A percentile compares a stretch with the other conserved stretches of the same genome.
phyloP scores from a whole-genome alignment of 2,329 filamentous ascomycete species.

The Claviceps arundinis region DNA sequence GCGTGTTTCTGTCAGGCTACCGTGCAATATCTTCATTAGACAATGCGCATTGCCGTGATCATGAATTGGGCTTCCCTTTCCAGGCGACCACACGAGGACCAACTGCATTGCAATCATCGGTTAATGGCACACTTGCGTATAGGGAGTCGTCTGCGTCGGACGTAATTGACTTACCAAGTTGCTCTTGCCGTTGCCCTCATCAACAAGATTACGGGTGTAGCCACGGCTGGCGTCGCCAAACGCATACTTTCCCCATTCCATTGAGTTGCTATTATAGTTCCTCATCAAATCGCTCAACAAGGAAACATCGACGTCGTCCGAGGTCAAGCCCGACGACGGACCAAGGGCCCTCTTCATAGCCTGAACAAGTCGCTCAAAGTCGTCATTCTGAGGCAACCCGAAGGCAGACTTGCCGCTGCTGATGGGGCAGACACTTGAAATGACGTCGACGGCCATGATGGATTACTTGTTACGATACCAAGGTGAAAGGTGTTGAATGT shows the following conservation, averaged over 20 bases:
- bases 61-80: slow-evolving; percentile 73
- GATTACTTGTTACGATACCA: slow-evolving; percentile 3
- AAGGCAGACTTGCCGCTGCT: slow-evolving; percentile 11
- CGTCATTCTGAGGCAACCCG: slow-evolving; percentile 20
- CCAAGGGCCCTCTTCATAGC: slow-evolving; percentile 65
- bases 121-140: not conserved
- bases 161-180: slow-evolving; percentile 45
- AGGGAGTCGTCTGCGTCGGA: not conserved
- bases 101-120: slow-evolving; percentile 35
- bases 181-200: slow-evolving; percentile 72
- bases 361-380: slow-evolving; percentile 58
- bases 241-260: slow-evolving; percentile 64
- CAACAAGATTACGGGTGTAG: slow-evolving; percentile 82
- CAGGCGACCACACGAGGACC: slow-evolving; percentile 79
- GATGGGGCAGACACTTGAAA: slow-evolving; percentile 14
- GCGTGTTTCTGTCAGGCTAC: slow-evolving; percentile 66
- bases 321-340: slow-evolving; percentile 68
- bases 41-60: slow-evolving; percentile 85
- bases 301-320: slow-evolving; percentile 64
- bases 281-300: slow-evolving; percentile 62
- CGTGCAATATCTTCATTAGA: slow-evolving; percentile 79
- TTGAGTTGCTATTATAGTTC: slow-evolving; percentile 52
- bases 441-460: slow-evolving; percentile 23
- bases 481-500: not conserved
- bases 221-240: slow-evolving; percentile 54